These are phyloP conservation scores for Mucor mucedo DNA, from an alignment of 371 early-diverging fungal species.

Conservation along the genomic window DNA sequence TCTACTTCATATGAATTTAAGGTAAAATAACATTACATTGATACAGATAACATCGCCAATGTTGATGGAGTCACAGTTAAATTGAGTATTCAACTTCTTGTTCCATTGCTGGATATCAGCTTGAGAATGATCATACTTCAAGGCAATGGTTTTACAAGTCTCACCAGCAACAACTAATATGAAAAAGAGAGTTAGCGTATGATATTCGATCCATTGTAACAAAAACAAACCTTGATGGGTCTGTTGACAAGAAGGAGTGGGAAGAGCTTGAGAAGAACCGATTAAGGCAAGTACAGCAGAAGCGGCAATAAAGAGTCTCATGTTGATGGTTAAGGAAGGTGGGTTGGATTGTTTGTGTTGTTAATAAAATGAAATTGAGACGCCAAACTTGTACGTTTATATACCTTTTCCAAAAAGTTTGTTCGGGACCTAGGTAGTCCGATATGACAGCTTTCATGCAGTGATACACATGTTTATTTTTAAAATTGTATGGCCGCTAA, in stretches of 20 bases:
- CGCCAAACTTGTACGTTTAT: too few species aligned
- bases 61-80: slow-evolving; percentile 3
- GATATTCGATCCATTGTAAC: not conserved
- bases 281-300: slow-evolving; percentile 7
- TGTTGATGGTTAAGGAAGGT: not conserved
- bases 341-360: too few species aligned
- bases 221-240: not conserved
- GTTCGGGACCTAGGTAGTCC: too few species aligned
- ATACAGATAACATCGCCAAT: slow-evolving; percentile 8
- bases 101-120: slow-evolving; percentile 6
- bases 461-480: too few species aligned
- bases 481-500: too few species aligned
- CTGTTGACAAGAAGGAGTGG: slow-evolving; percentile 9
- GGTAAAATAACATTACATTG: not conserved
- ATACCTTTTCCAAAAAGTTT: too few species aligned
- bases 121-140: not conserved
- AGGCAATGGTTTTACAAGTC: slow-evolving; percentile 9
- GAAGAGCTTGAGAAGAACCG: slow-evolving; percentile 5
- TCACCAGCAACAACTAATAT: not conserved
- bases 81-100: not conserved
- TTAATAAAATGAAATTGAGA: too few species aligned
- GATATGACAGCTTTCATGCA: too few species aligned
- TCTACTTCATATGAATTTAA: too few species aligned
- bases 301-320: slow-evolving; percentile 9
- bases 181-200: not conserved